These are phyloP conservation scores for Botrytis cinerea DNA, from an alignment of 2,329 filamentous ascomycete species.

Conservation along the genomic window DNA sequence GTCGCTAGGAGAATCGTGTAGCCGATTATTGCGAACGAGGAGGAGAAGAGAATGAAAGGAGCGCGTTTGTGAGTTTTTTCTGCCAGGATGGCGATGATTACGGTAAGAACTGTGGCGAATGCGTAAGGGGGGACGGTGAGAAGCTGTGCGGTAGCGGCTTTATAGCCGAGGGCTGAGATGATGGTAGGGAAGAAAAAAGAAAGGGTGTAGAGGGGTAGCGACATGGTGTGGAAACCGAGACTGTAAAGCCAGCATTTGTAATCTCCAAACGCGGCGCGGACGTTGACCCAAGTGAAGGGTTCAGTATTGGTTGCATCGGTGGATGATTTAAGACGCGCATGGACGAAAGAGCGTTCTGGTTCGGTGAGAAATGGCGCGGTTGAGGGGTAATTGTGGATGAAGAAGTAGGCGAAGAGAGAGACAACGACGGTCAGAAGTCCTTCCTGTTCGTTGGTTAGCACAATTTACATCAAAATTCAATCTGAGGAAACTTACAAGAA, in stretches of 20 bases:
- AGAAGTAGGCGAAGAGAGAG: constrained; percentile 54
- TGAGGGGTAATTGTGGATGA: constrained; percentile 66
- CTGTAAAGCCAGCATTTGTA: constrained; percentile 74
- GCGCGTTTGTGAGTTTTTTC: constrained; percentile 60
- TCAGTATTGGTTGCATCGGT: constrained; percentile 71
- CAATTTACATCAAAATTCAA: neutral
- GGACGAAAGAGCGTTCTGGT: constrained; percentile 45
- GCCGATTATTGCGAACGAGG: constrained; percentile 59
- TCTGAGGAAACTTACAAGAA: constrained; percentile 48
- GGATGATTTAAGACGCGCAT: constrained; percentile 64
- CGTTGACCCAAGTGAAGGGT: constrained; percentile 67
- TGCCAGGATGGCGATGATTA: constrained; percentile 59
- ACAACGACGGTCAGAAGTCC: constrained; percentile 57
- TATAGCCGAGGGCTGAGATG: constrained; percentile 56
- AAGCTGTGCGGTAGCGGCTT: constrained; percentile 55
- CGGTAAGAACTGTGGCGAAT: constrained; percentile 60
- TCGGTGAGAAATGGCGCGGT: constrained; percentile 59
- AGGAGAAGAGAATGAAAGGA: constrained; percentile 62
- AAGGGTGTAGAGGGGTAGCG: constrained; percentile 59
- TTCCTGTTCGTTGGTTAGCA: constrained; percentile 45
- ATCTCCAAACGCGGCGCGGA: constrained; percentile 63
- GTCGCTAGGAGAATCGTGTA: constrained; percentile 60
- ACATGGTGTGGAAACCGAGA: constrained; percentile 71
- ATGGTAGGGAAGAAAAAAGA: constrained; percentile 59
- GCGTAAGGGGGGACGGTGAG: constrained; percentile 66